These are phyloP conservation scores for Talaromyces stipitatus DNA, from an alignment of 495 filamentous ascomycete genomes.

Conservation along the genomic window DNA sequence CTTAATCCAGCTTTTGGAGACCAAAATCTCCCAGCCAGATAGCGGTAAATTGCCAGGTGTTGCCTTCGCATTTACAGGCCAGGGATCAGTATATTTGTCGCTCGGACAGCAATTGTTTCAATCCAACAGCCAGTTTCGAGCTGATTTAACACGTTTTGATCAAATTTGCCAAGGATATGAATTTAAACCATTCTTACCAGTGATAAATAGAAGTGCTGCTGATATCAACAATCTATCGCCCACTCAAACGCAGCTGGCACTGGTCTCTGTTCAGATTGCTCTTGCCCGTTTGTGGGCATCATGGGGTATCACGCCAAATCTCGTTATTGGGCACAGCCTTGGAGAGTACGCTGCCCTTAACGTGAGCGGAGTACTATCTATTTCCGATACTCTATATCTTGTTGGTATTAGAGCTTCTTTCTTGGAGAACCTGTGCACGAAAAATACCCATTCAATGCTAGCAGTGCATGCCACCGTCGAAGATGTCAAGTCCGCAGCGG, in stretches of 20 bases:
- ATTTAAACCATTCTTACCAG: slow-evolving; percentile 17
- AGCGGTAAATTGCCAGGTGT: slow-evolving; percentile 28
- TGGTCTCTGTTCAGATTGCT: slow-evolving; percentile 29
- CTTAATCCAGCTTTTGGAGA: slow-evolving; percentile 14
- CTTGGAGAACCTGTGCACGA: slow-evolving; percentile 54
- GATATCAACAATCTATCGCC: slow-evolving; percentile 13
- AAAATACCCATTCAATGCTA: slow-evolving; percentile 46
- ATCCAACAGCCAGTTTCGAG: slow-evolving; percentile 49
- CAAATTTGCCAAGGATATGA: slow-evolving; percentile 17
- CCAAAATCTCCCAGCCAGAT: slow-evolving; percentile 9
- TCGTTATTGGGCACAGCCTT: slow-evolving; percentile 41
- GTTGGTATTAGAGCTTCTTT: slow-evolving; percentile 62
- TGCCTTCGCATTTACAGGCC: slow-evolving; percentile 46
- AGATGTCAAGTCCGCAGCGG: slow-evolving; percentile 5
- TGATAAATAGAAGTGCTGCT: slow-evolving; percentile 14
- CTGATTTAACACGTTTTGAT: slow-evolving; percentile 42
- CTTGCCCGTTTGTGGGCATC: slow-evolving; percentile 22
- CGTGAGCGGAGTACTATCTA: slow-evolving; percentile 67
- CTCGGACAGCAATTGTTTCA: slow-evolving; percentile 59
- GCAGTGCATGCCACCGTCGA: slow-evolving; percentile 10
- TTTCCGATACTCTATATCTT: slow-evolving; percentile 64
- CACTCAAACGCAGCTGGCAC: slow-evolving; percentile 21
- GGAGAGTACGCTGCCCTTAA: slow-evolving; percentile 80
- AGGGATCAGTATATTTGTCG: slow-evolving; percentile 41
- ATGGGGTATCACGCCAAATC: slow-evolving; percentile 22